Percentiles rank a stretch among this genome's conserved stretches.
These are phyloP conservation scores for Penicillium verrucosum DNA, from an alignment of 2,329 filamentous ascomycete species.

Conservation along the genomic window DNA sequence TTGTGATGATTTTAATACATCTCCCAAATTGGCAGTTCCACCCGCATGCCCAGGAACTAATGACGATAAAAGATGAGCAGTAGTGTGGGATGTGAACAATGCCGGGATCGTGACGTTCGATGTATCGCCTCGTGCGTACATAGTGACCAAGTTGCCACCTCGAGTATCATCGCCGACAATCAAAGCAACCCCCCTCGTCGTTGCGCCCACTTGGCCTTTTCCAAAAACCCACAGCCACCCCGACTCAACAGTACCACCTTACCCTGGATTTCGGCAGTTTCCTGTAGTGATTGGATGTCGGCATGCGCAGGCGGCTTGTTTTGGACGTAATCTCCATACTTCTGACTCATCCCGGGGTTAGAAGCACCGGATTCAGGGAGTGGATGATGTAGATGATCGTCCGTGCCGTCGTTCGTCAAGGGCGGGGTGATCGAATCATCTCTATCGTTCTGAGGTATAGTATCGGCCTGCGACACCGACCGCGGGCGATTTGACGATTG, in stretches of 20 bases:
- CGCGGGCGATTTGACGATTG: constrained; percentile 21
- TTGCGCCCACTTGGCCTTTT: constrained; percentile 97
- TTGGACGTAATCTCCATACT: constrained; percentile 32
- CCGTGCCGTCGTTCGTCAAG: constrained; percentile 68
- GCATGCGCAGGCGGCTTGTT: constrained; percentile 58
- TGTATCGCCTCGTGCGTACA: constrained; percentile 97
- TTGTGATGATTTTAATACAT: constrained; percentile 55
- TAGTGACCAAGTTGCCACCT: constrained; percentile 85
- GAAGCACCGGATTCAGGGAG: constrained; percentile 44
- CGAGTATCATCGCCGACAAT: constrained; percentile 93
- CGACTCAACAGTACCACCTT: constrained; percentile 89
- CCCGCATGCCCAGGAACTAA: constrained; percentile 70
- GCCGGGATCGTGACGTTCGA: constrained; percentile 93
- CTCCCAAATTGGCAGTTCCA: constrained; percentile 59
- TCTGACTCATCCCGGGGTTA: constrained; percentile 33
- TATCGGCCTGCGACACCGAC: constrained; percentile 24
- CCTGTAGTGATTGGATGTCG: constrained; percentile 87
- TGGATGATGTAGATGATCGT: constrained; percentile 73
- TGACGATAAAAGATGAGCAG: constrained; percentile 85
- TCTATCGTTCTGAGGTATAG: constrained; percentile 17
- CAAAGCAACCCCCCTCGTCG: constrained; percentile 77
- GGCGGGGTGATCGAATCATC: constrained; percentile 18
- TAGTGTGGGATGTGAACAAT: constrained; percentile 91
- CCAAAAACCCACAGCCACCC: constrained; percentile 91
- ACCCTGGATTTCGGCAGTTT: constrained; percentile 86